Evolutionary conservation across 805 yeast genomes (phyloP).

Genomic region (Candida golubevii): DNA sequence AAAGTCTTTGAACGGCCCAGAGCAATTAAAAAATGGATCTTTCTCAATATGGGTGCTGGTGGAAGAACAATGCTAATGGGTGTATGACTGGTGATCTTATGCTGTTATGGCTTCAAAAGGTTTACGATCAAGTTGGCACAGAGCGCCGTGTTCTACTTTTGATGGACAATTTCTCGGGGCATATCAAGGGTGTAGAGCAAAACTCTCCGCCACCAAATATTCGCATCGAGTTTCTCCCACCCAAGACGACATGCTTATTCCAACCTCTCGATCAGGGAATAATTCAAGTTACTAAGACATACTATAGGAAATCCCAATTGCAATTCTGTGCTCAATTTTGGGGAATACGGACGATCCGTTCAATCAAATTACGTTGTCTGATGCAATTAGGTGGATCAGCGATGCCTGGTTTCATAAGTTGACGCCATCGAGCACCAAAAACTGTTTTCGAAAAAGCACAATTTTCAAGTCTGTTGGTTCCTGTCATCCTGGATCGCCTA

Average conservation of each 20-base stretch:
- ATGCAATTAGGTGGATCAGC: background rate
- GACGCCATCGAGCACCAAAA: background rate
- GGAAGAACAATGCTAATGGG: background rate
- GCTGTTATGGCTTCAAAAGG: background rate
- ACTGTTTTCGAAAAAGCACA: background rate
- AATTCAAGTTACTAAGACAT: background rate
- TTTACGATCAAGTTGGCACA: background rate
- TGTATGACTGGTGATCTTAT: constrained; percentile 1
- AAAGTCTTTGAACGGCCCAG: background rate
- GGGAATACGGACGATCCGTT: background rate
- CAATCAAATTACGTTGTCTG: background rate
- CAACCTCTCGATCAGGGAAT: constrained; percentile 2
- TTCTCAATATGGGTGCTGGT: background rate
- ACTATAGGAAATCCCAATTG: background rate
- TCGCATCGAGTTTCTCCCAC: background rate
- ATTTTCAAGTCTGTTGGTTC: background rate
- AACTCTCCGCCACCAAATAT: background rate
- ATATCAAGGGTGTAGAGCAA: background rate
- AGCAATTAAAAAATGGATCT: background rate
- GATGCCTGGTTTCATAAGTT: background rate
- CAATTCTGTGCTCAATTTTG: background rate
- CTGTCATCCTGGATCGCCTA: background rate
- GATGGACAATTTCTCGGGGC: constrained; percentile 3
- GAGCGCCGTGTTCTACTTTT: background rate
- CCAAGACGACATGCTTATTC: background rate